Base-by-base conservation (phyloP, 306 rosid genomes). In the Cercis canadensis region DNA sequence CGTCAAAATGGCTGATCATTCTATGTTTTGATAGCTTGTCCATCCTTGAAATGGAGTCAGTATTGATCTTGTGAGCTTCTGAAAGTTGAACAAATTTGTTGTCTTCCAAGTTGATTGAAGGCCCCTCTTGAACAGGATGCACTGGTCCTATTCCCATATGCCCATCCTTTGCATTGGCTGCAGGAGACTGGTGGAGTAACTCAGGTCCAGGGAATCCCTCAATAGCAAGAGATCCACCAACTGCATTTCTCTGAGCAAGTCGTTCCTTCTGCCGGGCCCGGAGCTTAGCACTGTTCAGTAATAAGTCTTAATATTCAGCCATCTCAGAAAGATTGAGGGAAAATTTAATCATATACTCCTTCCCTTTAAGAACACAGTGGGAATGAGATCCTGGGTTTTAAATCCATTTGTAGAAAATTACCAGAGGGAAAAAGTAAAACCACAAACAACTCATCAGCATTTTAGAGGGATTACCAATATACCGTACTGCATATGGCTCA, bases 261-360 rank as follows among this genome's bases (percentile, higher is more conserved):
- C 84, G 84, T 44, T 87, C 93, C 70, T 92, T 95, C 74, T 89
- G 96, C 75, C 99, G 92, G 68, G 96, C 89, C 62, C 99, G 99
- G 61, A 95, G 99, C 79, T 72, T 95, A 65, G 88, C 81, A 82
- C 99, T 95, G 96, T 79, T 56, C 83, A 79, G 66, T 61, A 76
- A 50, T 14, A 62, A 77, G 73, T 58, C 15, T 19, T 66, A 75
- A 74, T 78, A 44, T 55, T 64, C 69, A 75, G 71, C 55, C 39
- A 53, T 53, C 46, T 19, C 52, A 39, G 39, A 39, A 37, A 19
- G 43, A 36, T 21, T 36, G 62, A 54, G 57, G 55, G 17, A 50
- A 52, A 51, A 70, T 5, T 64, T 58, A 65, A 74, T 39, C 69
- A 64, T 70, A 55, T 62, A 34, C 47, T 43, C 47, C 47, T 43